Conservation (phyloP, 306 rosid species). For the Echinosophora koreensis region DNA sequence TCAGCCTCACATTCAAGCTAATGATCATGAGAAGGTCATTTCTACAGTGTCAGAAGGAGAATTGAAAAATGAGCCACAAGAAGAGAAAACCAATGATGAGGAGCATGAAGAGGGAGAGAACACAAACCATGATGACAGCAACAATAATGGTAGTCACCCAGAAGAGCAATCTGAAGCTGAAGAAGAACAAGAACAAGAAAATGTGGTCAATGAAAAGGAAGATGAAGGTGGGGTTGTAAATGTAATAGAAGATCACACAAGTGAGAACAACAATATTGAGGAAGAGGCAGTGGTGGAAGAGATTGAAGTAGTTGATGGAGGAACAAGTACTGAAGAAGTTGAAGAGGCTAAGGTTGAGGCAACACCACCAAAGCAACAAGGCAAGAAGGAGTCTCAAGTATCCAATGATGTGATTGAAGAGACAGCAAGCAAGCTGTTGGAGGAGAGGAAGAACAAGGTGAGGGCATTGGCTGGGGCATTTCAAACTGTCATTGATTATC, state of each 20-base stretch:
- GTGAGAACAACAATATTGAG: slow-evolving; percentile 26
- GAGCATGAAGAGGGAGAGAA: slow-evolving; percentile 34
- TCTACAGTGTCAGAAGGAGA: slow-evolving; percentile 41
- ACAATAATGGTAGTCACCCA: neutral
- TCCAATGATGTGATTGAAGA: slow-evolving; percentile 70
- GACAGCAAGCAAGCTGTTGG: slow-evolving; percentile 67
- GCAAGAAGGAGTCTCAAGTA: slow-evolving; percentile 59
- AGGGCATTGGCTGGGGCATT: slow-evolving; percentile 86
- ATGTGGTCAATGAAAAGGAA: slow-evolving; percentile 36
- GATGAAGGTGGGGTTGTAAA: slow-evolving; percentile 33
- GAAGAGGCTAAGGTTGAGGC: slow-evolving; percentile 18
- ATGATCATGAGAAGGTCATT: slow-evolving; percentile 33
- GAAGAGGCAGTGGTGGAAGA: slow-evolving; percentile 26
- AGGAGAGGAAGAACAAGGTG: slow-evolving; percentile 76
- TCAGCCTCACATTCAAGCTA: neutral
- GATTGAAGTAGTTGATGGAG: slow-evolving; percentile 20
- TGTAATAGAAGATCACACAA: slow-evolving; percentile 32
- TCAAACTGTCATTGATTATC: slow-evolving; percentile 78
- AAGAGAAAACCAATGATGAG: neutral
- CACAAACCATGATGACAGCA: slow-evolving; percentile 6
- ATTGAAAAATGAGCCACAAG: neutral
- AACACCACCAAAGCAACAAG: slow-evolving; percentile 17
- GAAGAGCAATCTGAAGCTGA: slow-evolving; percentile 38
- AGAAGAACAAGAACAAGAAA: slow-evolving; percentile 6
- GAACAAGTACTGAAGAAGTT: neutral